Evolutionary conservation across 75 land plant genomes (phyloP).

Genomic region (Pseudotsuga menziesii): DNA sequence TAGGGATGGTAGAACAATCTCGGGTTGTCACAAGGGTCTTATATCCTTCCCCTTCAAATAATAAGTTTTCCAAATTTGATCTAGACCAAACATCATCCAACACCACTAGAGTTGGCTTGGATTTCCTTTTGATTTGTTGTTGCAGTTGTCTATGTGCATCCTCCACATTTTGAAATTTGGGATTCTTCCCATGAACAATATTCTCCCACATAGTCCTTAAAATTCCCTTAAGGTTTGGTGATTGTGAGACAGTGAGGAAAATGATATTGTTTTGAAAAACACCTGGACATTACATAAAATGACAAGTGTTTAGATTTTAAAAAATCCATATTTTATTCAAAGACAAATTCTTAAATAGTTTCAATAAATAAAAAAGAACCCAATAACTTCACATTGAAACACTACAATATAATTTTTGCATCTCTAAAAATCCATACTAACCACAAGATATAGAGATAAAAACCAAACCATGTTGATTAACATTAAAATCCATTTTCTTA

Average conservation of each 20-base stretch:
- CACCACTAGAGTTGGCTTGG: slow-evolving; percentile 19
- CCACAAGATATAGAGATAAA: not conserved
- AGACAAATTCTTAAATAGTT: not conserved
- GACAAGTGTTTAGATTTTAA: not conserved
- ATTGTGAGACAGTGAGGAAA: slow-evolving; percentile 61
- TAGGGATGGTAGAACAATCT: slow-evolving; percentile 23
- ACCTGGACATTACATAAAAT: slow-evolving; percentile 12
- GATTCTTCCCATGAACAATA: not conserved
- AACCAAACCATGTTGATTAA: not conserved
- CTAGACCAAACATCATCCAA: slow-evolving; percentile 60
- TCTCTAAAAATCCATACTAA: not conserved
- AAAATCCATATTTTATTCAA: too few relatives aligned
- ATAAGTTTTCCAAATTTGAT: slow-evolving; percentile 30
- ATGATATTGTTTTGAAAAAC: slow-evolving; percentile 29
- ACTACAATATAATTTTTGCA: not conserved
- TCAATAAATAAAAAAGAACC: not conserved
- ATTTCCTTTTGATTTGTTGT: not conserved
- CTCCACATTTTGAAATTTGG: not conserved
- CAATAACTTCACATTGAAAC: not conserved
- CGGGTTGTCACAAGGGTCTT: slow-evolving; percentile 44
- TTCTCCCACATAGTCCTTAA: slow-evolving; percentile 25
- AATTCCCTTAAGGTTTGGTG: slow-evolving; percentile 23
- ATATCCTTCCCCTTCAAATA: slow-evolving; percentile 27
- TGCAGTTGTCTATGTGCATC: not conserved
- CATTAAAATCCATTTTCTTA: too few relatives aligned